Evolutionary conservation across 495 filamentous ascomycete species (phyloP).

Genomic region (Penicilliopsis zonata): DNA sequence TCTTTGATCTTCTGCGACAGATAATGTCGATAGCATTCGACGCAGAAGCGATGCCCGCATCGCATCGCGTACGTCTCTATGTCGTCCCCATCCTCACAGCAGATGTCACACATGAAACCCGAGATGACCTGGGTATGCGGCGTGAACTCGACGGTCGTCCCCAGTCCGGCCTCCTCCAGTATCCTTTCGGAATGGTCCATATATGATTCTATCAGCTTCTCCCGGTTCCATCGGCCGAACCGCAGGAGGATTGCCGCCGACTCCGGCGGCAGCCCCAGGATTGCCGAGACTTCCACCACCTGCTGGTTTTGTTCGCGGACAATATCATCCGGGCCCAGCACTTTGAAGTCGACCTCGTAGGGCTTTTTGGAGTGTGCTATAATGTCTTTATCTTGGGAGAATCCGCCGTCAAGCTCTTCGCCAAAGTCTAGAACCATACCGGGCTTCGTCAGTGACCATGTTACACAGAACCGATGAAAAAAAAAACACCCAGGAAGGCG

Average conservation of each 20-base stretch:
- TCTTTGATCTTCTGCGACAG: conserved; percentile 82
- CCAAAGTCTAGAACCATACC: conserved; percentile 48
- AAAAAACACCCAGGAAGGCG: background rate
- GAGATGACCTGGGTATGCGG: conserved; percentile 57
- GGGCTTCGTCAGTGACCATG: conserved; percentile 2
- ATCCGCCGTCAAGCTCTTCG: conserved; percentile 65
- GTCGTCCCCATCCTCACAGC: conserved; percentile 74
- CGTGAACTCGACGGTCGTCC: conserved; percentile 44
- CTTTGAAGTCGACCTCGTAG: conserved; percentile 77
- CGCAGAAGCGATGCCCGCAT: conserved; percentile 91
- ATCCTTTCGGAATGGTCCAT: conserved; percentile 73
- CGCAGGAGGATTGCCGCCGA: conserved; percentile 80
- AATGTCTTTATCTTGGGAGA: conserved; percentile 65
- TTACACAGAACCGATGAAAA: conserved; percentile 2
- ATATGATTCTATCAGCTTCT: conserved; percentile 84
- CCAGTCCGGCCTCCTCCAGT: conserved; percentile 77
- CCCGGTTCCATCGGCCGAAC: conserved; percentile 88
- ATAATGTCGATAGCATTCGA: conserved; percentile 87
- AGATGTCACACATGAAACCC: conserved; percentile 88
- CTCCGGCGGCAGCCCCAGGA: conserved; percentile 77
- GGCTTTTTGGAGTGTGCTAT: conserved; percentile 55
- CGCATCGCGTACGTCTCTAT: conserved; percentile 91
- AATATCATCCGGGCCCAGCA: conserved; percentile 69
- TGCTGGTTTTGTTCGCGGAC: conserved; percentile 71
- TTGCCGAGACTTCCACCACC: conserved; percentile 76